phyloP scores from a whole-genome alignment of 2,329 filamentous ascomycete genomes.

The Proliferodiscus dingleyae region DNA sequence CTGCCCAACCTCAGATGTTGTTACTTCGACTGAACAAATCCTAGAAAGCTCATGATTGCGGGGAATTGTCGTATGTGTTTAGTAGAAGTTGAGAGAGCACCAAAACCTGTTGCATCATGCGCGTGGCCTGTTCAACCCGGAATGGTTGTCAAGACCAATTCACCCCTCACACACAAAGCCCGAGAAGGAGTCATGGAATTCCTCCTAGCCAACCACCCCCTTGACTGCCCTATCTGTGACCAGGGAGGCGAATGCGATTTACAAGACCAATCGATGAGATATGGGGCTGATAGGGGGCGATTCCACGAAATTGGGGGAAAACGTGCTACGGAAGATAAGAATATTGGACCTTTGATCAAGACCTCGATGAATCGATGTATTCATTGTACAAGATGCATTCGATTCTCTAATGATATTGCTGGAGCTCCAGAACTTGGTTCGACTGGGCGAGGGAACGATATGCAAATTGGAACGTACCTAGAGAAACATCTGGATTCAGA shows the following conservation, averaged over 20 bases:
- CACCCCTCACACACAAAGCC: slow-evolving; percentile 92
- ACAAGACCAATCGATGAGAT: slow-evolving; percentile 99
- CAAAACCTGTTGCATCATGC: slow-evolving; percentile 96
- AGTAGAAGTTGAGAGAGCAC: slow-evolving; percentile 93
- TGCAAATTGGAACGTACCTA: slow-evolving; percentile 97
- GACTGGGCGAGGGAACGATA: slow-evolving; percentile 89
- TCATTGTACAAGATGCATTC: slow-evolving; percentile 95
- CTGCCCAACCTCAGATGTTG: slow-evolving; percentile 20
- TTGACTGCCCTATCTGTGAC: slow-evolving; percentile 97
- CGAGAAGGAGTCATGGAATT: slow-evolving; percentile 99
- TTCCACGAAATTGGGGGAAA: slow-evolving; percentile 97
- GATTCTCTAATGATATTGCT: slow-evolving; percentile 95
- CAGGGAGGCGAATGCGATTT: slow-evolving; percentile 99
- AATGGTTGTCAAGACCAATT: slow-evolving; percentile 99
- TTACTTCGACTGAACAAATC: slow-evolving; percentile 22
- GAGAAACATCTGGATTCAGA: slow-evolving; percentile 92
- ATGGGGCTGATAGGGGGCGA: slow-evolving; percentile 89
- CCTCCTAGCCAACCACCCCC: slow-evolving; percentile 88
- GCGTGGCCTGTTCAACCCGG: slow-evolving; percentile 98
- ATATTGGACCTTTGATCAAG: slow-evolving; percentile 96
- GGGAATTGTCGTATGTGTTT: slow-evolving; percentile 99
- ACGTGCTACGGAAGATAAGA: slow-evolving; percentile 98
- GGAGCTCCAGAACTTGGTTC: slow-evolving; percentile 94
- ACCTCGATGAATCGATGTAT: slow-evolving; percentile 99
- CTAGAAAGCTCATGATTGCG: slow-evolving; percentile 94